Evolutionary conservation across 2,329 filamentous ascomycete species (phyloP).

Genomic region (Aureobasidium sp.): DNA sequence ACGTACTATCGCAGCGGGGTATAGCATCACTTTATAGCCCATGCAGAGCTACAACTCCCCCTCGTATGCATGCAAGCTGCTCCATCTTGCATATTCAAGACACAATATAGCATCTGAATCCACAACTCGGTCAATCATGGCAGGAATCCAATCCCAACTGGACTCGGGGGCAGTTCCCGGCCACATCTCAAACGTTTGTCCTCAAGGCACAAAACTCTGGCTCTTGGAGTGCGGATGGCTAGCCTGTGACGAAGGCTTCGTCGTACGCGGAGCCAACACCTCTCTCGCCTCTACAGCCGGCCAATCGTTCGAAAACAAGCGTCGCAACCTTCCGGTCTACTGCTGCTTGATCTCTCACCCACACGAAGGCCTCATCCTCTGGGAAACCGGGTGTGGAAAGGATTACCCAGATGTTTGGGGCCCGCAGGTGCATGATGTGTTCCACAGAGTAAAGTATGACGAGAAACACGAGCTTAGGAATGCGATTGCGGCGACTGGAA

Average conservation of each 20-base stretch:
- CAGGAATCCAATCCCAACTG: conserved; percentile 27
- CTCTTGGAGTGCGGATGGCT: conserved; percentile 40
- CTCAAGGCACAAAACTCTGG: conserved; percentile 42
- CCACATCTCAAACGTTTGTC: conserved; percentile 33
- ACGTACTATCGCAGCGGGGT: background rate
- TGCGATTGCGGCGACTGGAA: conserved; percentile 30
- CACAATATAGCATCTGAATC: background rate
- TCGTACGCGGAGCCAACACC: conserved; percentile 36
- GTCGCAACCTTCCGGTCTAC: conserved; percentile 36
- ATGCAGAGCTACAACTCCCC: background rate
- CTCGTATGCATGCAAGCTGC: background rate
- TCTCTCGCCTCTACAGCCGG: conserved; percentile 30
- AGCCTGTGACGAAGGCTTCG: conserved; percentile 42
- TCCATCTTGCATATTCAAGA: background rate
- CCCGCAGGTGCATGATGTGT: conserved; percentile 29
- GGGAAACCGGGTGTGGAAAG: conserved; percentile 41
- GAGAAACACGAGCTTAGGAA: conserved; percentile 29
- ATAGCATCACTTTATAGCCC: background rate
- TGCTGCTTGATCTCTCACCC: conserved; percentile 41
- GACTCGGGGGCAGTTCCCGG: conserved; percentile 28
- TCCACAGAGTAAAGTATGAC: conserved; percentile 29
- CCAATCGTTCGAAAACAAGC: conserved; percentile 35
- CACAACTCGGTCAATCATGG: background rate
- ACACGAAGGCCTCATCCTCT: conserved; percentile 39
- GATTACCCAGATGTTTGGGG: conserved; percentile 34